Evolutionary conservation across 768 basidiomycete genomes (phyloP).

Genomic region (Mycena metata): DNA sequence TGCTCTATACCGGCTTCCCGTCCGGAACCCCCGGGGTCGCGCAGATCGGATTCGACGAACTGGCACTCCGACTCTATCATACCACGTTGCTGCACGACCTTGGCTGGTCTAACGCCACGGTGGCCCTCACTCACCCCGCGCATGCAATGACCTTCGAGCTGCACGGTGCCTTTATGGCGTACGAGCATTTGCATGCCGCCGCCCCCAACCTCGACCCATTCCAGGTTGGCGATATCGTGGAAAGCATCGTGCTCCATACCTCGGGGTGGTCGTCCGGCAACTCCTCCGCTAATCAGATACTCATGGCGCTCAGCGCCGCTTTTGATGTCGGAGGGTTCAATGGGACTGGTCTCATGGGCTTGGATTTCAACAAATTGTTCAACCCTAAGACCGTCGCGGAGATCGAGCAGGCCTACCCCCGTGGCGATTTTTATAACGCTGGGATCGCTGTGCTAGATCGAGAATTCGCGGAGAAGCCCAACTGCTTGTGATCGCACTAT

Average conservation of each 20-base stretch:
- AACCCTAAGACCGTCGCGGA: too few species aligned
- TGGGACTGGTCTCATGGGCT: background rate
- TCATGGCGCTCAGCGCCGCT: background rate
- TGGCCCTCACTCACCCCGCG: background rate
- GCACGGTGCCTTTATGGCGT: slow-evolving; percentile 11
- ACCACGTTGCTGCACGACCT: slow-evolving; percentile 18
- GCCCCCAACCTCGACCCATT: too few species aligned
- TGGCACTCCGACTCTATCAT: background rate
- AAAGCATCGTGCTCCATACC: too few species aligned
- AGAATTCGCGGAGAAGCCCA: too few species aligned
- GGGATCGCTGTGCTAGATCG: background rate
- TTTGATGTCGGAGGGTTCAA: slow-evolving; percentile 10
- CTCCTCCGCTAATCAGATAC: too few species aligned
- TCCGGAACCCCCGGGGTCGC: slow-evolving; percentile 11
- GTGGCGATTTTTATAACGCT: background rate
- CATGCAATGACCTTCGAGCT: slow-evolving; percentile 22
- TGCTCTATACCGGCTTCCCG: slow-evolving; percentile 18
- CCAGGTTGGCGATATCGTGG: too few species aligned
- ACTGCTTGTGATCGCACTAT: slow-evolving; percentile 12
- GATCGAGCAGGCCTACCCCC: slow-evolving; percentile 11
- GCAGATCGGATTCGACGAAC: slow-evolving; percentile 16
- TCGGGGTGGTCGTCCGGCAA: too few species aligned
- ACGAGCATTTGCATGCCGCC: too few species aligned
- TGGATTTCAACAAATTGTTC: slow-evolving; percentile 15
- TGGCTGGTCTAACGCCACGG: background rate